Evolutionary conservation across 768 basidiomycete genomes (phyloP), one percentile per base, ranked within the genome.

Genomic region (Podaxis carcinomalis): DNA sequence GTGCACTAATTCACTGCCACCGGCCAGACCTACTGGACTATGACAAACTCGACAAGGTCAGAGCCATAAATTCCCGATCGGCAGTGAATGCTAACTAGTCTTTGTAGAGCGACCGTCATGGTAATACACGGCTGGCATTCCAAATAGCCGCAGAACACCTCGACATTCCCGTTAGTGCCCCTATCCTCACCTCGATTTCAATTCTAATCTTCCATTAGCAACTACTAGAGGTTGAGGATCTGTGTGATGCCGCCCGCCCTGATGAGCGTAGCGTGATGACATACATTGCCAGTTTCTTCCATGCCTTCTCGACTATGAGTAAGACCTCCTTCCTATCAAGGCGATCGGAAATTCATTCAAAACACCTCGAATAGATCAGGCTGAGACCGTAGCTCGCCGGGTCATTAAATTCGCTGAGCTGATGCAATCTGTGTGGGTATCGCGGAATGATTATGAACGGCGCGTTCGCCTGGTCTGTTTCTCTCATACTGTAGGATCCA

Each of bases 221-320:
- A 88, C 78, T 99, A 3, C 83, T 99, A 19, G 97, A 99, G 80
- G 96, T 98, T 0, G 89, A 93, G 57, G 97, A 99, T 78, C 73
- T 99, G 32, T 95, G 93, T 66, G 93, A 95, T 68, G 84, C 87
- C 0, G 78, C 78, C n/a, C 84, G 82, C 51, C 96, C 96, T 0
- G 97, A 99, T 72, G 97, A 99, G 74, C 87, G 94, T 39, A 93
- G 91, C 73, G 92, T 98, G 10, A 98, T 98, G 93, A 98, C 95
- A 4, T 98, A 98, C 66, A 90, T 99, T 50, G 97, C 97, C 36
- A 92, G 92, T 67, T 98, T 83, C 75, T 99, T 99, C 80, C 97
- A 98, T 70, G 95, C 96, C 0, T 99, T 99, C 72, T 96, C 95
- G 0, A 88, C 92, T 0, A 95, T 97, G 89, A 93, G 95, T 95